Base-by-base conservation (phyloP, 106 monocot species). In the Phalaenopsis aphrodite region DNA sequence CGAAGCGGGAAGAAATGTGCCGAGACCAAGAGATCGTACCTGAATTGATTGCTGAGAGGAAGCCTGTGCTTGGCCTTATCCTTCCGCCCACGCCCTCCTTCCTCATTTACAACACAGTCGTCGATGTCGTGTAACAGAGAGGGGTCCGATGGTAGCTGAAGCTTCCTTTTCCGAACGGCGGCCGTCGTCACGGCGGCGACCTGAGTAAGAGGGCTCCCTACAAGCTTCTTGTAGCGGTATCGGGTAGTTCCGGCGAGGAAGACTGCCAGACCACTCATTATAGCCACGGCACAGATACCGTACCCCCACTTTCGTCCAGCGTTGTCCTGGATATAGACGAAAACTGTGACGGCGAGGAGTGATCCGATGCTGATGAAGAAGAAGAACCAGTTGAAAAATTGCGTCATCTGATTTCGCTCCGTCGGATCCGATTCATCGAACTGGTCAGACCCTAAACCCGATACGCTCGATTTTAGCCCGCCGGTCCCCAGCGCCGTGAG, bases 291-390 rank as follows among this genome's bases (percentile, higher is more conserved):
- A 56, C 88, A 88, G 19, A 88, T 79, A 36, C 91, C 88, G 83
- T 91, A 91, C 11, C 91, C 91, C 91, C 88, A 86, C 56, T 77
- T 39, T 58, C 91, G 19, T 2, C 91, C 91, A 11, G 86, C 52
- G 82, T 88, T 71, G 76, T 91, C 91, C 77, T 91, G 91, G 10
- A 91, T 72, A 80, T 91, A 91, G 55, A 91, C 88, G 21, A 91
- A 78, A 47, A 91, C 86, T 7, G 91, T 91, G 37, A 91, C 91
- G 46, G 91, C 91, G 49, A 91, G 5, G 10, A 91, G 84, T 4
- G 91, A 88, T 14, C 91, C 91, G 67, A 91, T 61, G 81, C 88
- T 83, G 47, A 83, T 83, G 82, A 83, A 83, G 56, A 83, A 83
- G 82, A 83, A 83, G 78, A 83, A 83, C 86, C 86, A 91, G 76